Base-by-base conservation (phyloP, 257 asterid species). In the Scutellaria galericulata region DNA sequence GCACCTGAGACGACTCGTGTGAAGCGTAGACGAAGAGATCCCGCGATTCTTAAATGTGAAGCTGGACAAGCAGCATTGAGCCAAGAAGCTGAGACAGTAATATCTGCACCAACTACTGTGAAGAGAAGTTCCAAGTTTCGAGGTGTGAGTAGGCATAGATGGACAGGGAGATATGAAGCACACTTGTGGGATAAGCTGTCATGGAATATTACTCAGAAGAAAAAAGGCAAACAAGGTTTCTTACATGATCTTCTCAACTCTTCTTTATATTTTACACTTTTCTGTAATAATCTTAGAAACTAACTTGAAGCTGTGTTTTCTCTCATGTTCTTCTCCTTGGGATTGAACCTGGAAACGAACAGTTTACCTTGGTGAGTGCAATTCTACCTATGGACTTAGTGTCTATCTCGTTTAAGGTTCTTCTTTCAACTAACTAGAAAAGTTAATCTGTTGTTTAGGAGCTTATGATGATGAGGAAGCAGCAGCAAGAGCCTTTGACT, bases 81-180 rank as follows among this genome's bases (percentile, higher is more conserved):
- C 52, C 80, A 77, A 57, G 54, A 78, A 77, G 79, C 39, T 7
- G 83, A 63, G 31, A 61, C 18, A 2, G 37, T 31, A 6, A 8
- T 71, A 24, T 62, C 79, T 11, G 75, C 74, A 14, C 78, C 87
- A 6, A 81, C 86, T 2, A 82, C 96, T 1, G 87, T 87, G 74
- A 89, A 87, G 54, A 80, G 93, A 73, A 89, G 96, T 68, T 89
- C 96, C 4, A 86, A 86, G 64, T 89, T 82, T 68, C 88, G 96
- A 4, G 96, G 96, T 0, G 90, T 78, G 5, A 82, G 92, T 81
- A 83, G 71, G 79, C 87, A 85, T 66, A 77, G 81, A 72, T 82
- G 86, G 89, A 82, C 89, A 12, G 87, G 89, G 5, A 74, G 86
- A 64, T 84, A 81, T 35, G 89, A 84, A 79, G 89, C 89, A 68